Base-by-base conservation (phyloP, 2,329 filamentous ascomycete genomes). In the Paraconiothyrium brasiliense region DNA sequence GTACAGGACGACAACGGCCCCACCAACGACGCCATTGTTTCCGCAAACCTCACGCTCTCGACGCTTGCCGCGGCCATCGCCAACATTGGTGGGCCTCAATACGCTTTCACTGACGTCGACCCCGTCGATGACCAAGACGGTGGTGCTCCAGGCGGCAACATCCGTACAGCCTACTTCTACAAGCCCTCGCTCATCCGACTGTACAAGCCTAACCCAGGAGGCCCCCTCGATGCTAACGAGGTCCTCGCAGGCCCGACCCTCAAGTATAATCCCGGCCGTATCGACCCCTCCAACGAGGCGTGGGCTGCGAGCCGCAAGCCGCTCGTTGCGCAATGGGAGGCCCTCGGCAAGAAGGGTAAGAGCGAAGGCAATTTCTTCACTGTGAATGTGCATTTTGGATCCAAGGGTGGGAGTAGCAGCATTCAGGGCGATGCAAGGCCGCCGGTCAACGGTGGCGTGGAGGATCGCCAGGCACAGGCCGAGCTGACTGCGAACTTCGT, bases 111-210 rank as follows among this genome's bases (percentile, higher is more conserved):
- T 32, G 84, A 88, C 64, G 84, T 92, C 58, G 82, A 80, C 47
- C 89, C 90, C 1, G 77, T 84, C 37, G 80, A 91, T 72, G 82
- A 85, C 75, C 68, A 84, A 63, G 89, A 92, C 66, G 90, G 90
- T 60, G 90, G 90, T 37, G 79, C 86, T 63, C 87, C 88, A 1
- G 90, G 90, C 14, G 89, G 89, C 41, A 92, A 92, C 80, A 92
- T 92, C 76, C 89, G 90, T 48, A 81, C 83, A 50, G 89, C 89
- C 0, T 92, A 91, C 78, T 82, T 92, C 11, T 92, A 91, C 84
- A 86, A 89, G 43, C 82, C 88, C 0, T 81, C 84, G 20, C 75
- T 86, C 3, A 72, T 92, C 48, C 81, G 83, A 51, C 85, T 92
- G n/a, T 83, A 83, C 70, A 84, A 87, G 62, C 82, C 84, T 54